These are phyloP conservation scores for Tulasnella sp. DNA, from an alignment of 768 basidiomycete genomes.

Conservation along the genomic window DNA sequence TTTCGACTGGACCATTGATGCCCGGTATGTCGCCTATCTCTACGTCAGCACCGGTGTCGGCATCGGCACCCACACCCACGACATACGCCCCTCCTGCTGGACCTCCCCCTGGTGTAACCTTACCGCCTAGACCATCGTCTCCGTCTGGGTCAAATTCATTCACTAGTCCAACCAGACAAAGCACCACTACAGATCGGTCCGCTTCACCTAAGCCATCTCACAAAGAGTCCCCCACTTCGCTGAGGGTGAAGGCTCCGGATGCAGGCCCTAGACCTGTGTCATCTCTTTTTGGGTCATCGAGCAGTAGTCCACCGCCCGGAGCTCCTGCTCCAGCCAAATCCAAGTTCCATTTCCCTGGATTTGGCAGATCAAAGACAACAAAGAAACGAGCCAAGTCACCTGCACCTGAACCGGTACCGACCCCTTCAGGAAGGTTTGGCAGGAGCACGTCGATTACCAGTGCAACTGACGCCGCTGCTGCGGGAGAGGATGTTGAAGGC, in stretches of 20 bases:
- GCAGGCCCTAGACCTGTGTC: background rate
- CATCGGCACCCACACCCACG: background rate
- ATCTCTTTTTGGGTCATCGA: background rate
- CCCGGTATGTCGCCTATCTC: background rate
- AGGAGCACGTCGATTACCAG: background rate
- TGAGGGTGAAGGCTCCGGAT: background rate
- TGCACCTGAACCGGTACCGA: background rate
- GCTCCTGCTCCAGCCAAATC: conserved; percentile 8
- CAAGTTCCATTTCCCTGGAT: conserved; percentile 15
- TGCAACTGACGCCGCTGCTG: background rate
- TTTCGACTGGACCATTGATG: background rate
- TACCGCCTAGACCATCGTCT: background rate
- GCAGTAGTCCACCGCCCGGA: background rate
- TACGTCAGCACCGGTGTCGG: background rate
- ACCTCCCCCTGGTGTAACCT: too few relatives aligned
- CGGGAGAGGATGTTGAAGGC: conserved; percentile 59
- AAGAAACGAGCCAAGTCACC: conserved; percentile 40
- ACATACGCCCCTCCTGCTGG: background rate
- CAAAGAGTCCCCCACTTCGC: background rate
- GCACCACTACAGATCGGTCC: too few relatives aligned
- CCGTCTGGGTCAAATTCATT: background rate
- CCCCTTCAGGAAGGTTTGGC: background rate
- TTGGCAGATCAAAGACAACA: conserved; percentile 10
- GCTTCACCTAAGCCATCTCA: background rate
- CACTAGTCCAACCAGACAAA: background rate